phyloP scores from a whole-genome alignment of 2,329 filamentous ascomycete species.

The Diaporthe aspalathi region DNA sequence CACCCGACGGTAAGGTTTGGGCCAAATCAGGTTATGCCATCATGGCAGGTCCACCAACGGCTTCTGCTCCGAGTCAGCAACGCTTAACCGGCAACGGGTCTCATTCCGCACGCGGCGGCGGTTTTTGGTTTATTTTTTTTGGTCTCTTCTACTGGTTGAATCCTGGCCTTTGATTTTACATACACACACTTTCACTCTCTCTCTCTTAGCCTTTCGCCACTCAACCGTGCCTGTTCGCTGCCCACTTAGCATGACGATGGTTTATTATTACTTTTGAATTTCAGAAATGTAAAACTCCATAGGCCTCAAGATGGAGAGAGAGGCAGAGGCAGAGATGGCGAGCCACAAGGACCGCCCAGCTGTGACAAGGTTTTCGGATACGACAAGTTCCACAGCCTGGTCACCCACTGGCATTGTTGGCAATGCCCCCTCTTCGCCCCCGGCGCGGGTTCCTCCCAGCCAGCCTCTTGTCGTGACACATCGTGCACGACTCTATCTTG shows the following conservation, averaged over 20 bases:
- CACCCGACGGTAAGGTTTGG: conserved; percentile 25
- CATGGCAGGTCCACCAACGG: conserved; percentile 22
- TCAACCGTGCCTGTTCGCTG: not conserved
- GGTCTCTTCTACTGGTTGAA: no score
- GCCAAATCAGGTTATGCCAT: conserved; percentile 24
- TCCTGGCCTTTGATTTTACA: no score
- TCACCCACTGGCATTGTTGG: not conserved
- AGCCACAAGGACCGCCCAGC: not conserved
- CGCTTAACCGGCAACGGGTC: conserved; percentile 5
- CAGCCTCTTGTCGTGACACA: conserved; percentile 26
- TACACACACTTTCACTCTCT: no score
- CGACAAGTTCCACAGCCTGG: conserved; percentile 17
- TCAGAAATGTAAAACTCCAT: conserved; percentile 5
- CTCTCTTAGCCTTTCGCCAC: not conserved
- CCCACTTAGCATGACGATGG: not conserved
- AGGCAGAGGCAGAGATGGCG: no score
- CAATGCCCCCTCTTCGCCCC: not conserved
- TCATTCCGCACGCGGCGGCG: not conserved
- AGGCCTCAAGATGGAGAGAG: not conserved
- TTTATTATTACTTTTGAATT: conserved; percentile 15
- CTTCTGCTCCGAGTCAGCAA: conserved; percentile 29
- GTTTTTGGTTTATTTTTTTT: not conserved
- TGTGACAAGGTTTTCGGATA: conserved; percentile 29
- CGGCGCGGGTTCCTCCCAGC: conserved; percentile 6
- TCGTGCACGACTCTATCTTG: not conserved